Percentiles rank a stretch among this genome's conserved stretches.
Conservation (phyloP, 2,329 filamentous ascomycete genomes). For the Rhinocladiella similis region DNA sequence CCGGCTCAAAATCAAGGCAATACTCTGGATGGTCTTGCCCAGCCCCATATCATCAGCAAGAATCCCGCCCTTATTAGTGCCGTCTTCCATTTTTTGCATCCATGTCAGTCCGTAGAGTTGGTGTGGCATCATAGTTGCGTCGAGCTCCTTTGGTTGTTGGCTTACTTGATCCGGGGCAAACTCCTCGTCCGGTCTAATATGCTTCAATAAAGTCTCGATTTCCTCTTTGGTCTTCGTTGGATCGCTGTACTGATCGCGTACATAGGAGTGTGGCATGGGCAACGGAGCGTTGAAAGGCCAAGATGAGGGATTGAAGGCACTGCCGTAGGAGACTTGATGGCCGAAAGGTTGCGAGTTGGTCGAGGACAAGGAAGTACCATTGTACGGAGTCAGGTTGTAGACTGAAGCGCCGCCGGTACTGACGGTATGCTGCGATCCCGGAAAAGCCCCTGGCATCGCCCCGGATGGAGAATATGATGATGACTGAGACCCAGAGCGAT, state of each 20-base stretch:
- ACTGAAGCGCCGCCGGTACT: constrained; percentile 23
- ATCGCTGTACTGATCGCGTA: constrained; percentile 34
- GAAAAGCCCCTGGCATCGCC: constrained; percentile 25
- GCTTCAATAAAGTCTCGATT: constrained; percentile 67
- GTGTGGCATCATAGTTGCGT: constrained; percentile 72
- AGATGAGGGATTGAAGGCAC: not conserved
- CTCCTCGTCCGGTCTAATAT: constrained; percentile 72
- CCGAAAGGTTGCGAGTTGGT: not conserved
- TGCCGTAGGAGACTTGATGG: not conserved
- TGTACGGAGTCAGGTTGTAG: constrained; percentile 11
- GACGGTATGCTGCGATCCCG: constrained; percentile 3
- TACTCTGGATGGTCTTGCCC: constrained; percentile 79
- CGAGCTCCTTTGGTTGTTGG: constrained; percentile 66
- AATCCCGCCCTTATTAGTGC: constrained; percentile 72
- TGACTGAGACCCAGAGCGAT: constrained; percentile 3
- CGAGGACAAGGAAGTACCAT: constrained; percentile 1
- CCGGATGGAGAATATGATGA: not conserved
- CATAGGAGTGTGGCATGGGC: not conserved
- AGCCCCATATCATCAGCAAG: constrained; percentile 81
- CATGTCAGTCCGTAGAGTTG: constrained; percentile 76
- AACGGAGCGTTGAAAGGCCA: not conserved
- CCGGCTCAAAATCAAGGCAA: constrained; percentile 72
- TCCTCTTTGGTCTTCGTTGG: constrained; percentile 61
- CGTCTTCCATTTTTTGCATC: constrained; percentile 73
- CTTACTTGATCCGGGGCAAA: constrained; percentile 56